Percentiles rank a stretch among this genome's conserved stretches.
Evolutionary conservation across 257 asterid genomes (phyloP).

Genomic region (Rubia yunnanensis): DNA sequence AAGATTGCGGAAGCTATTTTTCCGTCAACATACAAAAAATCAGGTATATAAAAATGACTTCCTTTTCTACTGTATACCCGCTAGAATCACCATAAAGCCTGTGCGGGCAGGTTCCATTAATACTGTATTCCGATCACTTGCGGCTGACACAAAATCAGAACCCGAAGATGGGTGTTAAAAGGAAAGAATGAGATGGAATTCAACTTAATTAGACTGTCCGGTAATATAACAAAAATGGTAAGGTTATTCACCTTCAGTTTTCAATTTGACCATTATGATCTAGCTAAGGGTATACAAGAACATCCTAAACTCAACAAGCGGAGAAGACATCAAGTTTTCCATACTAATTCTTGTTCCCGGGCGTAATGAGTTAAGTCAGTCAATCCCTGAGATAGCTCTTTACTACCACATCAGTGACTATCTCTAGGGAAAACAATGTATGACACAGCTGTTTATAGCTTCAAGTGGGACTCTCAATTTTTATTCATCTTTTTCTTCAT

Average conservation of each 20-base stretch:
- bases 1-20: too few species aligned
- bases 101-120: too few species aligned
- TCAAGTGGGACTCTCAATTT: slow-evolving; percentile 21
- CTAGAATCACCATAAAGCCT: too few species aligned
- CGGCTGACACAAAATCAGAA: background rate
- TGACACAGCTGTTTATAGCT: slow-evolving; percentile 30
- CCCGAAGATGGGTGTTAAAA: background rate
- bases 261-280: slow-evolving; percentile 20
- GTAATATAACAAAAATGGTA: slow-evolving; percentile 32
- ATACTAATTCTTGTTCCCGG: slow-evolving; percentile 15
- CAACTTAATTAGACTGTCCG: slow-evolving; percentile 8
- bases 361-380: slow-evolving; percentile 33
- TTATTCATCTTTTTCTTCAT: slow-evolving; percentile 27
- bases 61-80: too few species aligned
- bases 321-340: slow-evolving; percentile 18
- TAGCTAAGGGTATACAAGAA: slow-evolving; percentile 39
- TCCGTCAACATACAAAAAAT: too few species aligned
- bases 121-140: background rate
- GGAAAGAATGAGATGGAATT: background rate
- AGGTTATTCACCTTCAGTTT: slow-evolving; percentile 21
- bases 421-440: slow-evolving; percentile 29
- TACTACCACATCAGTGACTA: slow-evolving; percentile 10
- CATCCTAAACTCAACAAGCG: slow-evolving; percentile 35
- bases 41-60: too few species aligned
- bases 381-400: slow-evolving; percentile 21